phyloP scores from a whole-genome alignment of 2,329 filamentous ascomycete species.

The Ophiosphaerella korrae region DNA sequence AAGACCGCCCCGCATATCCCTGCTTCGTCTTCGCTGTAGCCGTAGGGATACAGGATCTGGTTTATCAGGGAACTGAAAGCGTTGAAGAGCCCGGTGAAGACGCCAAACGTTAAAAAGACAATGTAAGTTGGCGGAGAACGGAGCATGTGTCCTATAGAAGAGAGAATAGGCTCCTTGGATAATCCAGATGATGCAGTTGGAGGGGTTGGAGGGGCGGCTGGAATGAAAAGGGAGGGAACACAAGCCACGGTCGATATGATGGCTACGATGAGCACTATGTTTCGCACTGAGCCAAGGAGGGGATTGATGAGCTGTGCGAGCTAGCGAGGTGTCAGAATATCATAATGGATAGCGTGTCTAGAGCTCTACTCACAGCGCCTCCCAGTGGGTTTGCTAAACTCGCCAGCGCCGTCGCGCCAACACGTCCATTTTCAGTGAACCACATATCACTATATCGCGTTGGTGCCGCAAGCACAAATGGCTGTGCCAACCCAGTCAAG shows the following conservation, averaged over 20 bases:
- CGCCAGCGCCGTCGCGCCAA: conserved; percentile 83
- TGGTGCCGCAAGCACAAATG: conserved; percentile 87
- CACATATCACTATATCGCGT: conserved; percentile 92
- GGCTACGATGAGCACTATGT: conserved; percentile 82
- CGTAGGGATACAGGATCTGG: conserved; percentile 87
- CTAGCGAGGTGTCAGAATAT: conserved; percentile 23
- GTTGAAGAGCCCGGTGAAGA: conserved; percentile 95
- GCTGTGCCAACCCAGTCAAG: conserved; percentile 84
- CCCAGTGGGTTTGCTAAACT: conserved; percentile 90
- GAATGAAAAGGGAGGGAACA: conserved; percentile 82
- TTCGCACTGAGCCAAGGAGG: conserved; percentile 74
- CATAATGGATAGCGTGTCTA: conserved; percentile 8
- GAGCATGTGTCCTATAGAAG: conserved; percentile 56
- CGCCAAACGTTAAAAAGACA: conserved; percentile 76
- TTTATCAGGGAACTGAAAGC: conserved; percentile 84
- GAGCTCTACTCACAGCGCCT: conserved; percentile 65
- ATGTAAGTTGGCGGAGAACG: conserved; percentile 76
- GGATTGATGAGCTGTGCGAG: conserved; percentile 83
- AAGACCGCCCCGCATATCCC: conserved; percentile 89
- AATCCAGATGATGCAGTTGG: conserved; percentile 70
- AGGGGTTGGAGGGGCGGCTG: conserved; percentile 75
- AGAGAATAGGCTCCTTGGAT: conserved; percentile 57
- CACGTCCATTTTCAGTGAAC: conserved; percentile 85
- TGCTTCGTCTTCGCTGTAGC: conserved; percentile 79
- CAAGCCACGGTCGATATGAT: conserved; percentile 76